These are phyloP conservation scores for Wickerhamiella nectarea DNA, from an alignment of 805 yeast genomes.

Conservation along the genomic window DNA sequence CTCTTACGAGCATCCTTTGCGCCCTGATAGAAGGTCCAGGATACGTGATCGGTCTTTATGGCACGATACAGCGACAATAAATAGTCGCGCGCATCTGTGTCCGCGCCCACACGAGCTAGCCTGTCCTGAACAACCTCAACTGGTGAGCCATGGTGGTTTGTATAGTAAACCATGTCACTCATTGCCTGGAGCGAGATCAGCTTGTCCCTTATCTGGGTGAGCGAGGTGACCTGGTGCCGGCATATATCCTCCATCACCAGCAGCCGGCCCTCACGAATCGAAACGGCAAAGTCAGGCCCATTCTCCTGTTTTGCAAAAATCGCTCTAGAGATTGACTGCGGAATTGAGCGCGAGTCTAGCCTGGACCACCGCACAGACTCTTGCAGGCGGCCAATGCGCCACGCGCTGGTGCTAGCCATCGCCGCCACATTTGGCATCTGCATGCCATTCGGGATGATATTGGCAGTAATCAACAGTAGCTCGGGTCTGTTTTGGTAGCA, in stretches of 20 bases:
- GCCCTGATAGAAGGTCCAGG: slow-evolving; percentile 42
- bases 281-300: slow-evolving; percentile 28
- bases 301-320: slow-evolving; percentile 32
- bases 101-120: slow-evolving; percentile 31
- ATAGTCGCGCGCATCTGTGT: slow-evolving; percentile 47
- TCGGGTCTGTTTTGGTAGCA: slow-evolving; percentile 66
- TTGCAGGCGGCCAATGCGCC: slow-evolving; percentile 43
- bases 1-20: slow-evolving; percentile 57
- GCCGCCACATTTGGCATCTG: slow-evolving; percentile 26
- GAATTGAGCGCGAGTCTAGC: slow-evolving; percentile 33
- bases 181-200: slow-evolving; percentile 47
- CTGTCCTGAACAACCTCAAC: slow-evolving; percentile 14
- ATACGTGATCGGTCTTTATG: slow-evolving; percentile 25
- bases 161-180: slow-evolving; percentile 39
- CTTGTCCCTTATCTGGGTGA: slow-evolving; percentile 30
- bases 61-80: slow-evolving; percentile 47
- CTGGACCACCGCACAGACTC: slow-evolving; percentile 30
- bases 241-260: slow-evolving; percentile 49
- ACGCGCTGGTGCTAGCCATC: slow-evolving; percentile 64
- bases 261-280: slow-evolving; percentile 38
- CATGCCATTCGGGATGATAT: not conserved
- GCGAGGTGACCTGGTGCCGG: slow-evolving; percentile 36
- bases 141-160: slow-evolving; percentile 13
- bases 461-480: slow-evolving; percentile 32
- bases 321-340: slow-evolving; percentile 36